A percentile compares a stretch with the other conserved stretches of the same genome.
phyloP scores from a whole-genome alignment of 179 eudicot species.

The Pouteria campechiana region DNA sequence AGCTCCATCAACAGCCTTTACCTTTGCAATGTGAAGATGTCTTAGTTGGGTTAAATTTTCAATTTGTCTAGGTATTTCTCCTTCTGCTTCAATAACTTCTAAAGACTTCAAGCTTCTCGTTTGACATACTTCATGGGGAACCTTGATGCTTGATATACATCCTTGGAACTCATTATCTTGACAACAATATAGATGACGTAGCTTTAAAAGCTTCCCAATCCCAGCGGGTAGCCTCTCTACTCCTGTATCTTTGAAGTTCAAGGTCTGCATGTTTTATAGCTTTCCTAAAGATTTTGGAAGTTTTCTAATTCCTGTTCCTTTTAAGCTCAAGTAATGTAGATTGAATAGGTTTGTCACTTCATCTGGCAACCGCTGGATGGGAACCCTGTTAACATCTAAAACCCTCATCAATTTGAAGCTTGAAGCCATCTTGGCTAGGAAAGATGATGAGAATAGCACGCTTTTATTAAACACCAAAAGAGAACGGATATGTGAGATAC shows the following conservation, averaged over 20 bases:
- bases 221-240: conserved; percentile 13
- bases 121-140: conserved; percentile 12
- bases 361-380: conserved; percentile 20
- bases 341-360: conserved; percentile 28
- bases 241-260: conserved; percentile 17
- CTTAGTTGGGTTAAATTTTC: conserved; percentile 14
- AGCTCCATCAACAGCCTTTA: conserved; percentile 12
- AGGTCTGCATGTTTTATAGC: conserved; percentile 29
- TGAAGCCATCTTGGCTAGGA: conserved; percentile 7
- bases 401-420: conserved; percentile 39
- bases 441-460: conserved; percentile 8
- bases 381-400: conserved; percentile 25
- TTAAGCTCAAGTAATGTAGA: conserved; percentile 42
- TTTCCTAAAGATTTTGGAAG: conserved; percentile 40
- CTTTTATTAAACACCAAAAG: conserved; percentile 17
- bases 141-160: conserved; percentile 7
- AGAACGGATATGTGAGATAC: conserved; percentile 14
- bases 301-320: conserved; percentile 21
- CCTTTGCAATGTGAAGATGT: conserved; percentile 14
- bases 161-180: neutral
- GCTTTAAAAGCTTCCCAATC: conserved; percentile 8
- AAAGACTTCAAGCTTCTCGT: conserved; percentile 14
- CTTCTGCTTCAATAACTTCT: conserved; percentile 19
- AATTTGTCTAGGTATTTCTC: conserved; percentile 10
- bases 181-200: conserved; percentile 18